A percentile compares a stretch with the other conserved stretches of the same genome.
phyloP scores from a whole-genome alignment of 1,139 yeast genomes.

The Yamadazyma sp. region DNA sequence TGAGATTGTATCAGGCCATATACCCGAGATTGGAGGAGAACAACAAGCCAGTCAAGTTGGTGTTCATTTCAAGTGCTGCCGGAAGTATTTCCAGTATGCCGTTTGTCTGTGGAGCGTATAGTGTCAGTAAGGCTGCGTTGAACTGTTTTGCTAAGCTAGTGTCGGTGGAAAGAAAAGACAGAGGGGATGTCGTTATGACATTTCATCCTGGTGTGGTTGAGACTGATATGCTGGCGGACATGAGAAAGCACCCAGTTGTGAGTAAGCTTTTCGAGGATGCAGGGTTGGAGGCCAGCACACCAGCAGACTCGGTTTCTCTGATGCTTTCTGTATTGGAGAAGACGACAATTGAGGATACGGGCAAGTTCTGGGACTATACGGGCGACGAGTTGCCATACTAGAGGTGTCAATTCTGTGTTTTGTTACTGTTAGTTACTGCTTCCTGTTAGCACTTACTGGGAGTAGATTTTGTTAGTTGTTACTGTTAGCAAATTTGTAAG shows the following conservation, averaged over 20 bases:
- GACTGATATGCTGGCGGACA: slow-evolving; percentile 6
- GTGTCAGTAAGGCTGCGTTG: slow-evolving; percentile 3
- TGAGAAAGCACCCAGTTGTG: too few relatives aligned
- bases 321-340: not conserved
- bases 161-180: slow-evolving; percentile 20
- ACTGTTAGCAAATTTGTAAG: too few relatives aligned
- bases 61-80: slow-evolving; percentile 24
- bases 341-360: not conserved
- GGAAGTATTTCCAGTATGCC: slow-evolving; percentile 19
- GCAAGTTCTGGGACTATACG: not conserved
- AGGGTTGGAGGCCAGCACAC: too few relatives aligned
- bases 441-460: too few relatives aligned
- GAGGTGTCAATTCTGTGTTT: too few relatives aligned
- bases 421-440: too few relatives aligned
- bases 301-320: not conserved
- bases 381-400: not conserved
- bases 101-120: slow-evolving; percentile 2
- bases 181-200: slow-evolving; percentile 36
- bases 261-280: not conserved
- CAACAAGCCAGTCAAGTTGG: slow-evolving; percentile 19
- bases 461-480: too few relatives aligned
- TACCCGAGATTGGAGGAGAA: slow-evolving; percentile 20
- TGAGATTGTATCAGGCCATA: slow-evolving; percentile 25
- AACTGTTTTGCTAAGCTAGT: slow-evolving; percentile 5
- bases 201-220: slow-evolving; percentile 40